A percentile compares a stretch with the other conserved stretches of the same genome.
phyloP scores from a whole-genome alignment of 164 flowering plant genomes.

The Taxillus chinensis region DNA sequence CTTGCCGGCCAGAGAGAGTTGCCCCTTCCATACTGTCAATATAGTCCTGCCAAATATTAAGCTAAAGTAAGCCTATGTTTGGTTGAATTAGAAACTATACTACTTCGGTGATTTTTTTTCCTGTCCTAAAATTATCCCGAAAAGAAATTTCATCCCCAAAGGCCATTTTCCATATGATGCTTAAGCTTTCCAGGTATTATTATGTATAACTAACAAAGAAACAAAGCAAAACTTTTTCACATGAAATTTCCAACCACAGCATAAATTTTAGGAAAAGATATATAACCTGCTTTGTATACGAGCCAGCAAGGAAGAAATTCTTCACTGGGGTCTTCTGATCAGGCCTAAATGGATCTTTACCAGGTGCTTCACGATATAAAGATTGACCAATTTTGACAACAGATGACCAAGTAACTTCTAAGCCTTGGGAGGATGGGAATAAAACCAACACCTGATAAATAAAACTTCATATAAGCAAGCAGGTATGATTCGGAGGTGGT shows the following conservation, averaged over 20 bases:
- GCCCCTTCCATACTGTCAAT: conserved; percentile 99
- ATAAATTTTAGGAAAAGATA: neutral
- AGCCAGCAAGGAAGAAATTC: conserved; percentile 96
- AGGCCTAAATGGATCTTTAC: conserved; percentile 91
- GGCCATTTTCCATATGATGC: no score
- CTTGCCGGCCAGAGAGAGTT: conserved; percentile 90
- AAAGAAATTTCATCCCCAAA: no score
- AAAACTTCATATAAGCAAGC: neutral
- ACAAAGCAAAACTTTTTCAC: no score
- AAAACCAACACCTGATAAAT: conserved; percentile 53
- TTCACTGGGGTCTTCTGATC: conserved; percentile 86
- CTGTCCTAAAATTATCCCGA: no score
- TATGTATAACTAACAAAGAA: no score
- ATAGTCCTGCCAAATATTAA: conserved; percentile 52
- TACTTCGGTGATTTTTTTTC: no score
- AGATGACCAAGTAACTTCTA: conserved; percentile 87
- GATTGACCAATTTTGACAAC: conserved; percentile 95
- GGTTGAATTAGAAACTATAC: no score
- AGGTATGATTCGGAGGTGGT: neutral
- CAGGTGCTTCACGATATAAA: conserved; percentile 88
- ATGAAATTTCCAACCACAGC: neutral
- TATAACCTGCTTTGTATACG: conserved; percentile 90
- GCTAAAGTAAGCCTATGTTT: no score
- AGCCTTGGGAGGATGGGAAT: conserved; percentile 87
- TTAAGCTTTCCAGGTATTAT: no score